A percentile compares a stretch with the other conserved stretches of the same genome.
These are phyloP conservation scores for Quercus lobata DNA, from an alignment of 331 rosid species.

Conservation along the genomic window DNA sequence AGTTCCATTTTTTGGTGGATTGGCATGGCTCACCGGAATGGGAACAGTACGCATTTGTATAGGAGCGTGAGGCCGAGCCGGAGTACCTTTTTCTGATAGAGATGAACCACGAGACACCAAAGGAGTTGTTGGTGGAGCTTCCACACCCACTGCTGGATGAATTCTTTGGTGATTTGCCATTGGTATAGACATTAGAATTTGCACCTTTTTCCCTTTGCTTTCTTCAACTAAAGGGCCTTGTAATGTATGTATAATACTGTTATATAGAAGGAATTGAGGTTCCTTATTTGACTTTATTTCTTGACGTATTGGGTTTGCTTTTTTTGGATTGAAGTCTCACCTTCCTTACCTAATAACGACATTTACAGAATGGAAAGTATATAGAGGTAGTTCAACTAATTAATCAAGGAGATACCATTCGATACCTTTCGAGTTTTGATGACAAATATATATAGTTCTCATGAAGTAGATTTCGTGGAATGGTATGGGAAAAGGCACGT, in stretches of 20 bases:
- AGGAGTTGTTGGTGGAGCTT: slow-evolving; percentile 25
- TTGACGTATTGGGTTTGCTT: background rate
- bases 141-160: slow-evolving; percentile 44
- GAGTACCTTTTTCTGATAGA: slow-evolving; percentile 34
- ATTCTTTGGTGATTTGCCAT: slow-evolving; percentile 65
- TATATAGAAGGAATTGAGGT: background rate
- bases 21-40: slow-evolving; percentile 7
- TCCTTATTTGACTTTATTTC: slow-evolving; percentile 33
- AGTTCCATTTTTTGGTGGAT: slow-evolving; percentile 26
- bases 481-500: background rate
- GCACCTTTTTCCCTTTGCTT: background rate
- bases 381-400: slow-evolving; percentile 59
- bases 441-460: no score
- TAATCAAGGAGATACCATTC: slow-evolving; percentile 9
- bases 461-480: no score
- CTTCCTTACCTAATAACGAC: slow-evolving; percentile 46
- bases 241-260: background rate
- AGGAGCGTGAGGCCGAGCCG: slow-evolving; percentile 14
- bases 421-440: background rate
- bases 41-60: slow-evolving; percentile 1
- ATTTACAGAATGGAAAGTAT: background rate
- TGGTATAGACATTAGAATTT: background rate
- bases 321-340: slow-evolving; percentile 32
- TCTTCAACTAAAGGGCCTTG: no score
- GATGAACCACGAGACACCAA: slow-evolving; percentile 30